Evolutionary conservation across 2,329 filamentous ascomycete genomes (phyloP), one percentile per base, ranked within the genome.

Genomic region (Chaetomium sp.): DNA sequence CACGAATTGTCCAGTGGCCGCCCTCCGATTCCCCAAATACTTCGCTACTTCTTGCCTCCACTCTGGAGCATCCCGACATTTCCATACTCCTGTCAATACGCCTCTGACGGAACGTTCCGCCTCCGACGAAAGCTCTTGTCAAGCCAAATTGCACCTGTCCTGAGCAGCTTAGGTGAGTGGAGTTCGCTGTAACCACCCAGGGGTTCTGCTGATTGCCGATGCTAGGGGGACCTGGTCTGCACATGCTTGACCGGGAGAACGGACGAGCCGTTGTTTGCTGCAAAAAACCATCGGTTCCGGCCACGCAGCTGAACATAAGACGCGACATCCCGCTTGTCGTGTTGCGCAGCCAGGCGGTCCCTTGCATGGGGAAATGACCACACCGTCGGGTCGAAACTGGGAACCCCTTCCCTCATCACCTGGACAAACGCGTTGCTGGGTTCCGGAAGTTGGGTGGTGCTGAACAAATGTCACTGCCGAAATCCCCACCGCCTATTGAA

Each of bases 201-300:
- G 65, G 68, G 63, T 62, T 50, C 50, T 64, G 57, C 63, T 63
- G 65, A 69, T 67, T 70, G 69, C 68, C 66, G 63, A 54, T 55
- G 51, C 62, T 57, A 65, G 66, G 67, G 60, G n/a, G 49, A n/a
- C 21, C 65, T 56, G 21, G 60, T 60, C 63, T 59, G 62, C 67
- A 62, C 62, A 63, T 66, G 62, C 57, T 54, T 47, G 64, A 60
- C 58, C 55, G 51, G 50, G 49, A 57, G 49, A 60, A 33, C 31
- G n/a, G 29, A 53, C 27, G 47, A 51, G 31, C 21, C 59, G 33
- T 50, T 62, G 60, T 68, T 63, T 65, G 50, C 49, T 58, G 51
- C 56, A 27, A 56, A 64, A 27, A 62, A n/a, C 47, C 47, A 23
- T 27, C 63, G 21, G 56, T 62, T 42, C 54, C 63, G 59, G 59